Conservation (phyloP, 164 flowering plant genomes). For the Chimonanthus salicifolius region DNA sequence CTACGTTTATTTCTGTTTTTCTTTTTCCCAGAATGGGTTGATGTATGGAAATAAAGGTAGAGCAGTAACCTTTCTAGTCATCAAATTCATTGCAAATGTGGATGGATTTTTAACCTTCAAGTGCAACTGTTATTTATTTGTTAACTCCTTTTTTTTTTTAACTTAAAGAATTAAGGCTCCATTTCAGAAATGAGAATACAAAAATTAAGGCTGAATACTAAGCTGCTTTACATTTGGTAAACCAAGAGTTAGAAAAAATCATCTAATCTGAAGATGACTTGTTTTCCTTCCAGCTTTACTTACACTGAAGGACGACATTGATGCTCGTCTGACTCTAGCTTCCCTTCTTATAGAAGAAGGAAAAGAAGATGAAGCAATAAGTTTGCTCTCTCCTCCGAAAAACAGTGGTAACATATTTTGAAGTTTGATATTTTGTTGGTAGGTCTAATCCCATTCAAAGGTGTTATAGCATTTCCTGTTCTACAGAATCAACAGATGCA, state of each 20-base stretch:
- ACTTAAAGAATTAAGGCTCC: no score
- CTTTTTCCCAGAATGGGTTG: no score
- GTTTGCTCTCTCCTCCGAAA: slow-evolving; percentile 58
- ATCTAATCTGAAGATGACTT: slow-evolving; percentile 1
- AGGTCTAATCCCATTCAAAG: neutral
- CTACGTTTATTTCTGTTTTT: no score
- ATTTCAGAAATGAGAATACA: no score
- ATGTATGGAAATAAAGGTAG: no score
- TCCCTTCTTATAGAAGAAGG: slow-evolving; percentile 60
- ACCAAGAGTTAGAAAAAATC: neutral
- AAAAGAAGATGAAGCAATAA: slow-evolving; percentile 66
- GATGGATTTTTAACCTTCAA: no score
- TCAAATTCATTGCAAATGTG: no score
- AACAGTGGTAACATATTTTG: slow-evolving; percentile 28
- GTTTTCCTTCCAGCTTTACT: slow-evolving; percentile 31
- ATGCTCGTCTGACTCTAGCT: slow-evolving; percentile 55
- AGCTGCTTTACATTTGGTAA: neutral
- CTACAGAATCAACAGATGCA: slow-evolving; percentile 26
- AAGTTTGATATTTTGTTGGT: neutral
- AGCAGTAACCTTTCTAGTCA: no score
- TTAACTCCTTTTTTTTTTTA: no score
- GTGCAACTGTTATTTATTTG: no score
- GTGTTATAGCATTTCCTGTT: neutral
- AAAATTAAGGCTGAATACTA: neutral
- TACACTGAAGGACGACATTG: slow-evolving; percentile 37